These are phyloP conservation scores for Pythium pyrilobum DNA, from an alignment of 352 stramenopile species.

Conservation along the genomic window DNA sequence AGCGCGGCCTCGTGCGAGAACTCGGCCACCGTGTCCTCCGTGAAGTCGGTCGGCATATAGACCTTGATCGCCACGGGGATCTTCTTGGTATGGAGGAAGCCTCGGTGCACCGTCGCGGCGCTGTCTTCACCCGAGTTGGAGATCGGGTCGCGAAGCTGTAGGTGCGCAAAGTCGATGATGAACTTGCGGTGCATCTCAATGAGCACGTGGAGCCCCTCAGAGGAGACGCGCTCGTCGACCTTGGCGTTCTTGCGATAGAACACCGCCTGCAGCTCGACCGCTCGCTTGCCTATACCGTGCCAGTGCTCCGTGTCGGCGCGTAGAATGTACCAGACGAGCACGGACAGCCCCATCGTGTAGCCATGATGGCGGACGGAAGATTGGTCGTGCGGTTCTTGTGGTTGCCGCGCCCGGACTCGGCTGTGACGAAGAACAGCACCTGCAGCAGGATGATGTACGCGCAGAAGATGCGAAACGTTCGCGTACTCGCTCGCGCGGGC, in stretches of 20 bases:
- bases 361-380: conserved; percentile 26
- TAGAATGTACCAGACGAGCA: conserved; percentile 63
- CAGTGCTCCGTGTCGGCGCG: conserved; percentile 66
- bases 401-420: conserved; percentile 24
- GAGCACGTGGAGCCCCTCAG: conserved; percentile 36
- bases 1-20: conserved; percentile 41
- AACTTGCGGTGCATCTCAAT: conserved; percentile 60
- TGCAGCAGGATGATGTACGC: conserved; percentile 43
- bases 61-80: conserved; percentile 42
- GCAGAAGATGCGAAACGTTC: conserved; percentile 48
- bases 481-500: conserved; percentile 32
- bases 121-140: neutral
- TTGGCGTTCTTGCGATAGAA: conserved; percentile 17
- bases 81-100: conserved; percentile 21
- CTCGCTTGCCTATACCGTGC: conserved; percentile 50
- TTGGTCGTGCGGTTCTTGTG: conserved; percentile 23
- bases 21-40: conserved; percentile 26
- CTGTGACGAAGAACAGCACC: conserved; percentile 25
- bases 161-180: conserved; percentile 64
- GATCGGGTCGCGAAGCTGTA: conserved; percentile 41
- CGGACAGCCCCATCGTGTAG: conserved; percentile 36
- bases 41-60: conserved; percentile 37
- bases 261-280: conserved; percentile 37
- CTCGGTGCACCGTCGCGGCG: conserved; percentile 25
- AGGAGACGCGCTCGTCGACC: conserved; percentile 15